Evolutionary conservation across 768 basidiomycete species (phyloP), one percentile per base, ranked within the genome.

Genomic region (Trametes elegans): DNA sequence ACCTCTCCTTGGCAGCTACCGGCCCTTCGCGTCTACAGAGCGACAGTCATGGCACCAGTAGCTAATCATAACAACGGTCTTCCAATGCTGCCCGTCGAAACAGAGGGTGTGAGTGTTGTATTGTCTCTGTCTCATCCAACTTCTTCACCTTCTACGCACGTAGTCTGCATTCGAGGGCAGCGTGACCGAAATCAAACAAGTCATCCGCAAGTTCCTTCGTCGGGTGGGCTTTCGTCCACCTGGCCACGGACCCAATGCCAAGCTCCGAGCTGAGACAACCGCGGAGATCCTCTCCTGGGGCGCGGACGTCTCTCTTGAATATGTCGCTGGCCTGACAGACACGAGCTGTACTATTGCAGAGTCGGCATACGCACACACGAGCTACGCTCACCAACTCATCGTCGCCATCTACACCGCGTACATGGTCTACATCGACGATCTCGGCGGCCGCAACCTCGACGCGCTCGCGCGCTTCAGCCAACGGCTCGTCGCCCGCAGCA

Each of bases 321-420:
- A 21, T 26, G 13, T 39, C 23, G 47, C 36, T 6, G 35, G 24
- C 35, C 8, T 49, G 9, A 38, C 21, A n/a, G 47, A 49, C 16
- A 39, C 47, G 26, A 10, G 14, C 47, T 38, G 35, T 26, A 26
- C 23, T 3, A 38, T 38, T 8, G 47, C 24, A 13, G 47, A 49
- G 23, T 54, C 58, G 4, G 52, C 58, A 9, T 59, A 59, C 53
- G 39, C 52, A 4, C 58, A 59, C 29, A 41, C 48, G 28, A 8
- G 41, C 13, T 44, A 49, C 59, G 53, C 69, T 27, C 68, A 64
- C 1, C 63, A 64, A 43, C 64, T 74, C 13, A 66, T 68, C 56
- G 72, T 78, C 29, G 69, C 73, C 5, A 64, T 78, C 13, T 76
- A 68, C 56, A 77, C 76, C 2, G 67, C 74, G 0, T 72, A 68